A percentile compares a stretch with the other conserved stretches of the same genome.
These are phyloP conservation scores for Pyricularia sp. DNA, from an alignment of 2,329 filamentous ascomycete genomes.

Conservation along the genomic window DNA sequence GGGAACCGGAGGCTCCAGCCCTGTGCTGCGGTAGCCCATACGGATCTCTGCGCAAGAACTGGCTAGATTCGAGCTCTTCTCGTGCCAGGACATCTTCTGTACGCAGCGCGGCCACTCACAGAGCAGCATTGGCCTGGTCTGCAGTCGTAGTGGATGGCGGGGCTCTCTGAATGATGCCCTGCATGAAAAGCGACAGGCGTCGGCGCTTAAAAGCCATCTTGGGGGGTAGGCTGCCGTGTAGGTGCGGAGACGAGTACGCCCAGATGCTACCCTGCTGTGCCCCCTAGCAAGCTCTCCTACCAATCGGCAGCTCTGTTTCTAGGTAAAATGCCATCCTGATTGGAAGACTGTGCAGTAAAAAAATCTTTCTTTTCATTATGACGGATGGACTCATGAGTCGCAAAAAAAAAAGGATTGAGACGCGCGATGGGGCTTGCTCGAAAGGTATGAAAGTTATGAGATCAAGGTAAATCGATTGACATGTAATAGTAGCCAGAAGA, in stretches of 20 bases:
- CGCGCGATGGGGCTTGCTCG: not conserved
- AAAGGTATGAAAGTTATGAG: not conserved
- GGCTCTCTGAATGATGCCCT: slow-evolving; percentile 21
- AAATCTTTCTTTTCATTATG: not conserved
- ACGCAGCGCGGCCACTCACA: slow-evolving; percentile 17
- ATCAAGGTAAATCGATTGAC: not conserved
- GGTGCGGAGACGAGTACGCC: not conserved
- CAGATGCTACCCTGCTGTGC: not conserved
- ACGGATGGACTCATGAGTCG: not conserved
- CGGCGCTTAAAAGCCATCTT: slow-evolving; percentile 40
- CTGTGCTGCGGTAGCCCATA: not conserved
- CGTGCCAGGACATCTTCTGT: not conserved
- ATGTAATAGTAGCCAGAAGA: not conserved
- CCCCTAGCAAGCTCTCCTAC: not conserved
- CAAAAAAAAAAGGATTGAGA: not conserved
- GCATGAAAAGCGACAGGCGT: slow-evolving; percentile 36
- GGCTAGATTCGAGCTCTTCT: not conserved
- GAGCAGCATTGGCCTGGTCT: slow-evolving; percentile 13
- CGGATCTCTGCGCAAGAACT: not conserved
- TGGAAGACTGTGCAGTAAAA: not conserved
- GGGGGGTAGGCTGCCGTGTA: not conserved
- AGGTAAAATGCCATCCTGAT: not conserved
- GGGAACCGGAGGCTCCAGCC: not conserved
- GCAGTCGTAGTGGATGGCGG: slow-evolving; percentile 13
- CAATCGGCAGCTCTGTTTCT: not conserved